A percentile compares a stretch with the other conserved stretches of the same genome.
Evolutionary conservation across 176 grass and related monocot species (phyloP).

Genomic region (Oryza australiensis): DNA sequence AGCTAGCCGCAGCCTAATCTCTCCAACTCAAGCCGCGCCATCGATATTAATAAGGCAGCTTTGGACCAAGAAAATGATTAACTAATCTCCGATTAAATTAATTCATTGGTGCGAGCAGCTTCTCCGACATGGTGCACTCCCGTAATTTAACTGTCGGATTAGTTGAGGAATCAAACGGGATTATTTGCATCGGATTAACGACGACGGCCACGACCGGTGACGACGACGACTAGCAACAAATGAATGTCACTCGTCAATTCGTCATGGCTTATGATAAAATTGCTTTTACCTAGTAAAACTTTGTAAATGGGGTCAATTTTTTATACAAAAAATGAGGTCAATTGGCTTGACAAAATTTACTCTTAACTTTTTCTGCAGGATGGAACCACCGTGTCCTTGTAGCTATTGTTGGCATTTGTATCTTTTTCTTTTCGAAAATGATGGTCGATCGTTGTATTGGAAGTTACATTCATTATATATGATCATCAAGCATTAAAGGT

Average conservation of each 20-base stretch:
- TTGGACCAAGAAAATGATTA: neutral
- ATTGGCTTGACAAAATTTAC: no score
- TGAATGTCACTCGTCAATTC: neutral
- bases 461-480: no score
- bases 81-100: neutral
- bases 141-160: slow-evolving; percentile 19
- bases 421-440: no score
- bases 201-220: neutral
- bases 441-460: no score
- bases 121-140: slow-evolving; percentile 6
- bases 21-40: no score
- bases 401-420: no score
- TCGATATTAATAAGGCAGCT: neutral
- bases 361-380: no score
- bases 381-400: no score
- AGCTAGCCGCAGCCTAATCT: neutral
- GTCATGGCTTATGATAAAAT: neutral
- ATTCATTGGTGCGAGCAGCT: neutral
- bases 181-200: slow-evolving; percentile 10
- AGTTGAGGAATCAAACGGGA: neutral
- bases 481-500: no score
- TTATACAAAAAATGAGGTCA: no score
- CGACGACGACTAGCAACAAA: neutral
- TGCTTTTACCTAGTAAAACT: neutral
- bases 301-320: no score